Base-by-base conservation (phyloP, 169 alveolate genomes). In the Plasmodium adleri region DNA sequence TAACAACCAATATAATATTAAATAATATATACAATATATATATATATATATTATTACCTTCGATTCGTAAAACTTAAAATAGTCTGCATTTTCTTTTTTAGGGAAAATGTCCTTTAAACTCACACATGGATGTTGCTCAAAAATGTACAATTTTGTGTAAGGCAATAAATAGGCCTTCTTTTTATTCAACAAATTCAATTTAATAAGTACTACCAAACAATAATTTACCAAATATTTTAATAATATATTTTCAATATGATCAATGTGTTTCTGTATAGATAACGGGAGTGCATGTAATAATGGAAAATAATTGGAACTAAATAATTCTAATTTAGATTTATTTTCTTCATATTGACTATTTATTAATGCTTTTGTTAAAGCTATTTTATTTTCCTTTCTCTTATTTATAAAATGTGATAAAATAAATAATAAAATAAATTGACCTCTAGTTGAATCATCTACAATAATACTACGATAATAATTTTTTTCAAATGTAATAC, bases 381-480 rank as follows among this genome's bases (percentile, higher is more conserved):
- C 70, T 83, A 83, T 83, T 83, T 83, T 83, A 72, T 83, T 83
- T 68, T 83, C 91, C 70, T 83, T 83, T 67, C 68, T 68, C 67
- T 54, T 83, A 45, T 83, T 83, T 56, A 83, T 56, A 63, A 83
- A 83, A 83, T 83, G 91, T 15, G 85, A 83, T 13, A 83, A 39
- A 54, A 83, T 68, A 83, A 83, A 83, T 17, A 83, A 39, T 72
- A 83, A 58, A 20, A 83, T 83, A 60, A 83, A 63, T 58, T 83
- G 80, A 26, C 91, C 66, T 54, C 76, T 68, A 17, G 91, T 45
- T 22, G 52, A 12, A 45, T 83, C 91, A 49, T 83, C 83, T 58
- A 67, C 73, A 54, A 83, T 56, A 17, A 58, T 50, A 28, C 70
- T 83, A 56, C 91, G 91, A 58, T 72, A 83, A 63, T 83, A 83